Evolutionary conservation across 495 filamentous ascomycete species (phyloP), one percentile per base, ranked within the genome.

Genomic region (Aspergillus sclerotioniger): DNA sequence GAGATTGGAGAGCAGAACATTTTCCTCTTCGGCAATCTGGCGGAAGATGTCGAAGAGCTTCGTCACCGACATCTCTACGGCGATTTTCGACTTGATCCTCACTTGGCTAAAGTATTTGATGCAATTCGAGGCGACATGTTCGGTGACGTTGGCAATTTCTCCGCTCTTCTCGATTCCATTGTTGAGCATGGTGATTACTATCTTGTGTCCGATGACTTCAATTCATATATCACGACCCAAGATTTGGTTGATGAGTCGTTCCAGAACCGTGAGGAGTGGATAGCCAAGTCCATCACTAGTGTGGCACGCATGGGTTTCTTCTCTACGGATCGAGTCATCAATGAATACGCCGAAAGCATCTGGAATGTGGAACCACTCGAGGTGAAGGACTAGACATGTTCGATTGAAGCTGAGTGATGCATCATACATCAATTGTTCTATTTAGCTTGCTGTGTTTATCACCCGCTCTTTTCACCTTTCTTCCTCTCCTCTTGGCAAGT

Each of bases 291-390:
- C 58, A 97, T 98, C 64, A 87, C 82, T 35, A 90, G 86, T 49
- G 94, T 98, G 3, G 84, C 88, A 12, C 77, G 91, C 16, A 98
- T 98, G 94, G 94, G 94, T 10, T 98, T 98, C 82, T 98, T 98
- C 78, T 91, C 85, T 52, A 90, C 88, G 51, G 94, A 98, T 71
- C 81, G 94, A n/a, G 96, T 95, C 70, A 97, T 97, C 62, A 89
- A 91, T 65, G 95, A 98, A 82, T 98, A 98, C 75, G 93, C 94
- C 12, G 92, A 98, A 72, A 86, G 80, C 50, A 96, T 98, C 67
- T 98, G 94, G 93, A 98, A 96, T 62, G 72, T 95, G 29, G 92
- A 98, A 79, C 90, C 92, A 6, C 69, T 92, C 25, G 65, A 45
- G 16, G 65, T 76, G 12, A 62, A 65, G 57, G 67, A 76, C 21